Base-by-base conservation (phyloP, 176 grass and related monocot genomes). In the Rhynchospora tenuis region DNA sequence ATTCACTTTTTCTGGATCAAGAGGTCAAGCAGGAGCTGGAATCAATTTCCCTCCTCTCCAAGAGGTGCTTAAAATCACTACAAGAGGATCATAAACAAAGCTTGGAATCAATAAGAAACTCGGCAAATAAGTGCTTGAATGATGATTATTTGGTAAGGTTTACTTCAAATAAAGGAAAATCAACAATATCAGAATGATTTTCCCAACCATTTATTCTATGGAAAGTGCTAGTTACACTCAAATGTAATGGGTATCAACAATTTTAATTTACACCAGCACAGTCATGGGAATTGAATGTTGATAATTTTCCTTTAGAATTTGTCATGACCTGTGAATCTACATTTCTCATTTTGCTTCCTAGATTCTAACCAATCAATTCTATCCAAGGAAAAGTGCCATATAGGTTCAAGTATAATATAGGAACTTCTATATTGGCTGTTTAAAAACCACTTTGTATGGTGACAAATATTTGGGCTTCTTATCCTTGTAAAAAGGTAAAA, bases 131-230 rank as follows among this genome's bases (percentile, higher is more conserved):
- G 70, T 92, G 45, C 80, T 52, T 97, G 59, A 86, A 89, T 61
- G 85, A 89, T 42, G 88, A 94, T 58, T 94, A 90, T 57, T 86
- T 67, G 88, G 94, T 94, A 85, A 93, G 87, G 28, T 79, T 59
- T 31, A 19, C 51, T 56, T 73, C 12, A 57, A 57, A 29, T 52
- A 29, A 84, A 23, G 17, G 64, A 17, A 14, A 65, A 80, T 20
- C 27, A 81, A 47, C 71, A 27, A 56, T 70, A 33, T 13, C 59
- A 65, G 17, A 20, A 15, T 66, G 64, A 33, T 66, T 5, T 16
- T 38, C 15, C 26, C 69, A 51, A 51, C n/a, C 24, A 50, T 22
- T 72, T 43, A 51, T 26, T 15, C 31, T 56, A 54, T 28, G 23
- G 26, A 84, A 68, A 54, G 55, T 12, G 52, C 47, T 28, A 16